Conservation (phyloP, 2,329 filamentous ascomycete genomes). For the Amauroascus niger region DNA sequence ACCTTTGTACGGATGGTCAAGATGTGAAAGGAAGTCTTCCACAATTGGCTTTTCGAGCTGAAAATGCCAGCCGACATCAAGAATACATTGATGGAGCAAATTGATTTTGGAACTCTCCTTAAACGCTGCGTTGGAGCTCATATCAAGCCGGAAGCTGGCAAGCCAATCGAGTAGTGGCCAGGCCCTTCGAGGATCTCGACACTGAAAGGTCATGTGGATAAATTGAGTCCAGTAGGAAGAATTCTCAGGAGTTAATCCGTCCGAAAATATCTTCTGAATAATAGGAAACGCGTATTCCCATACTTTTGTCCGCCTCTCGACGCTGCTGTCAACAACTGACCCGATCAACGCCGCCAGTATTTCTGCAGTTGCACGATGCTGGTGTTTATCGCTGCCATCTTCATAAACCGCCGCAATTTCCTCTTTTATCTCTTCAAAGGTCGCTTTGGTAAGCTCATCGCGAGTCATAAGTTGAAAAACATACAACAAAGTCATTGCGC, state of each 20-base stretch:
- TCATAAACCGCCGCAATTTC: constrained; percentile 68
- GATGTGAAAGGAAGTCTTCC: constrained; percentile 76
- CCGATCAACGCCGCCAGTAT: constrained; percentile 79
- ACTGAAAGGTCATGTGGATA: constrained; percentile 76
- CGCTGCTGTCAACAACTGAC: constrained; percentile 67
- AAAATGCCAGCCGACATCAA: constrained; percentile 92
- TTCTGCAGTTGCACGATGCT: constrained; percentile 90
- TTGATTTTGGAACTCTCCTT: constrained; percentile 97
- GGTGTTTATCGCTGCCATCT: constrained; percentile 93
- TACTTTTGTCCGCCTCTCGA: constrained; percentile 61
- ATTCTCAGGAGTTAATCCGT: constrained; percentile 89
- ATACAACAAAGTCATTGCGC: constrained; percentile 76
- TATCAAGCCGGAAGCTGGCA: constrained; percentile 77
- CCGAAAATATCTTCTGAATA: constrained; percentile 74
- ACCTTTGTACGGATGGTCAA: constrained; percentile 96
- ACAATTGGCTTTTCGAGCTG: constrained; percentile 79
- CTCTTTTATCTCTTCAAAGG: constrained; percentile 79
- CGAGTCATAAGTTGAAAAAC: constrained; percentile 78
- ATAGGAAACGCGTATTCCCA: constrained; percentile 90
- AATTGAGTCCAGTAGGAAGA: constrained; percentile 91
- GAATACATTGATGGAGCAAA: constrained; percentile 76
- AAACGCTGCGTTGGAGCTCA: constrained; percentile 92
- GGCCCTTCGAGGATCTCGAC: constrained; percentile 77
- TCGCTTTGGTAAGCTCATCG: constrained; percentile 64
- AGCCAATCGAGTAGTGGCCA: constrained; percentile 80